Evolutionary conservation across 2,329 filamentous ascomycete genomes (phyloP).

Genomic region (Pseudocercospora eumusae): DNA sequence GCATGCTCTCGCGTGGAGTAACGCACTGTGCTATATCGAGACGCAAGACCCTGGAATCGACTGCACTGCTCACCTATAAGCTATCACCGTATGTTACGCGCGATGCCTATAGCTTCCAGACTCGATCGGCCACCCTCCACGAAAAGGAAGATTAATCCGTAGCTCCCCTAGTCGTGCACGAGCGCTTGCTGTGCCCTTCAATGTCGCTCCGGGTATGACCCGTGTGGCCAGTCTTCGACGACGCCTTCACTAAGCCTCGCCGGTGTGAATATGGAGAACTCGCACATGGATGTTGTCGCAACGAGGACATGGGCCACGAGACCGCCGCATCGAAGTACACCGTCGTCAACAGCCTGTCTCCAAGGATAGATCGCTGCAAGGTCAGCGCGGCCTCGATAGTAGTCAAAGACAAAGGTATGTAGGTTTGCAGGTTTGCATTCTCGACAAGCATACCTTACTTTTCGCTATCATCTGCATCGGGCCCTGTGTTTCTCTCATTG

Average conservation of each 20-base stretch:
- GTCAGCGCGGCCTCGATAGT: slow-evolving; percentile 2
- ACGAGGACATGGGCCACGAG: slow-evolving; percentile 13
- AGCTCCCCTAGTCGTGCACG: slow-evolving; percentile 20
- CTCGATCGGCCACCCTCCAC: slow-evolving; percentile 11
- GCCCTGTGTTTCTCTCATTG: slow-evolving; percentile 9
- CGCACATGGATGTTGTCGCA: slow-evolving; percentile 22
- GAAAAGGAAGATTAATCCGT: slow-evolving; percentile 11
- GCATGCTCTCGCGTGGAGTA: slow-evolving; percentile 7
- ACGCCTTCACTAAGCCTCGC: slow-evolving; percentile 13
- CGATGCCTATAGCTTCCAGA: background rate
- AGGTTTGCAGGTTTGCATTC: background rate
- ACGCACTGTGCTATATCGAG: slow-evolving; percentile 11
- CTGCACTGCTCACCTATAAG: slow-evolving; percentile 2
- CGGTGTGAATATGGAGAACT: slow-evolving; percentile 12
- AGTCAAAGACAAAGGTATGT: background rate
- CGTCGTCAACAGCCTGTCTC: background rate
- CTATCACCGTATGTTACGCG: background rate
- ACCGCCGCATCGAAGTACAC: slow-evolving; percentile 5
- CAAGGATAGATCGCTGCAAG: background rate
- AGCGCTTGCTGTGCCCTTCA: slow-evolving; percentile 11
- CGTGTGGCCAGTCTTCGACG: slow-evolving; percentile 17
- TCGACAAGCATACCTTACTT: slow-evolving; percentile 1
- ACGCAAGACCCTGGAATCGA: background rate
- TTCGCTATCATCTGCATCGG: background rate
- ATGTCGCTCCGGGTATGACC: slow-evolving; percentile 13